Conservation (phyloP, 768 basidiomycete species). For the Rhizopogon roseolus region DNA sequence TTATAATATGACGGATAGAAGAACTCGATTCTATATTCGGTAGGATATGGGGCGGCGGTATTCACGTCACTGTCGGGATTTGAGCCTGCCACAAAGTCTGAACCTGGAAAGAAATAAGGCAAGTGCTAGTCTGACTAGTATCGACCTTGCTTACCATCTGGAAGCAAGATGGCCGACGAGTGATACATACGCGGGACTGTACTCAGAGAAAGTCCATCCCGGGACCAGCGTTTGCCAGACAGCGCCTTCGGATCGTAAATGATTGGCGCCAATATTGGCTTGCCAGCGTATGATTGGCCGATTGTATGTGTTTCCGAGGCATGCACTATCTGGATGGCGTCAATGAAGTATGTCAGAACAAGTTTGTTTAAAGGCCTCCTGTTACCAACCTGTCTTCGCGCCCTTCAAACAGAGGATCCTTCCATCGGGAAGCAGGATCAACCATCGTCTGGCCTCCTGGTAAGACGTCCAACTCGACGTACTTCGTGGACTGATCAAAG, state of each 20-base stretch:
- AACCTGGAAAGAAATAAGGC: slow-evolving; percentile 31
- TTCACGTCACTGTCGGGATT: slow-evolving; percentile 76
- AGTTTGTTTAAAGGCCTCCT: neutral
- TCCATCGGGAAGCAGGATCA: slow-evolving; percentile 68
- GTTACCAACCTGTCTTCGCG: slow-evolving; percentile 34
- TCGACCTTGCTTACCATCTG: slow-evolving; percentile 41
- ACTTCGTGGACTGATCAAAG: slow-evolving; percentile 59
- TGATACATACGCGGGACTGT: slow-evolving; percentile 79
- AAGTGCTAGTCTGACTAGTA: slow-evolving; percentile 1
- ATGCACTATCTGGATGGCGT: slow-evolving; percentile 48
- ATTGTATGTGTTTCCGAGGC: slow-evolving; percentile 58
- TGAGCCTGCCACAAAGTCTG: slow-evolving; percentile 71
- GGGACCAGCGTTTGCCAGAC: slow-evolving; percentile 58
- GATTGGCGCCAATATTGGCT: slow-evolving; percentile 48
- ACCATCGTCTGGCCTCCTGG: slow-evolving; percentile 69
- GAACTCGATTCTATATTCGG: slow-evolving; percentile 73
- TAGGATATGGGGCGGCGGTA: slow-evolving; percentile 48
- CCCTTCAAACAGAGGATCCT: slow-evolving; percentile 67
- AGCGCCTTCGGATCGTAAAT: slow-evolving; percentile 67
- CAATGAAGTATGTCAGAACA: neutral
- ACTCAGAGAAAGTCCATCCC: slow-evolving; percentile 54
- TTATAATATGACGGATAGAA: slow-evolving; percentile 77
- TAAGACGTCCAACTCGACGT: slow-evolving; percentile 58
- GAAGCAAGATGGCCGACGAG: slow-evolving; percentile 63
- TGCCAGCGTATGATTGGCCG: slow-evolving; percentile 61